These are phyloP conservation scores for Aspergillus fructus DNA, from an alignment of 2,329 filamentous ascomycete genomes.

Conservation along the genomic window DNA sequence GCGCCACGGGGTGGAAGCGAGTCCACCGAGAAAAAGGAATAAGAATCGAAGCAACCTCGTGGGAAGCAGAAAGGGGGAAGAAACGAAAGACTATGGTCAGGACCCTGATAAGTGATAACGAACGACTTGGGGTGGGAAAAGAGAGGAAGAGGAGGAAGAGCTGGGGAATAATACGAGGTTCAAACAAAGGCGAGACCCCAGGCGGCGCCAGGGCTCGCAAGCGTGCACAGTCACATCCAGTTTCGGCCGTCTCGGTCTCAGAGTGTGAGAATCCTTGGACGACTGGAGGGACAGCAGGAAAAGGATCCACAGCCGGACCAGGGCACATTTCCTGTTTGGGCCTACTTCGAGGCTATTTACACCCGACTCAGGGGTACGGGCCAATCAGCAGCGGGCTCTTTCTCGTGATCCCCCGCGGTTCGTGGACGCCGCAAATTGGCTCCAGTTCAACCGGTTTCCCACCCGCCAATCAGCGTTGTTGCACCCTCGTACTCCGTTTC, in stretches of 20 bases:
- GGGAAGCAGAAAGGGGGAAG: neutral
- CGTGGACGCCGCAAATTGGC: slow-evolving; percentile 12
- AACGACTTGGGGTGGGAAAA: slow-evolving; percentile 25
- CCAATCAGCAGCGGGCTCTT: slow-evolving; percentile 12
- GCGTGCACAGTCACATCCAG: neutral
- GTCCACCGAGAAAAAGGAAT: slow-evolving; percentile 1
- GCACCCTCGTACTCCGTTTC: neutral
- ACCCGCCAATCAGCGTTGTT: slow-evolving; percentile 7
- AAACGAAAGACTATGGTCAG: slow-evolving; percentile 25
- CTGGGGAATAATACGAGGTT: neutral
- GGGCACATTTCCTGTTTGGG: slow-evolving; percentile 10
- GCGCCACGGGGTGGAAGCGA: slow-evolving; percentile 1
- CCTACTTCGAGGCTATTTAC: slow-evolving; percentile 17
- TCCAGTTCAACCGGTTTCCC: neutral
- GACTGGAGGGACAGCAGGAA: neutral
- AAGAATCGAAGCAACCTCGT: neutral
- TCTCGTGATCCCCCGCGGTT: slow-evolving; percentile 15
- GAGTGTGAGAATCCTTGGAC: too few relatives aligned
- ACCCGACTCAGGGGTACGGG: slow-evolving; percentile 4
- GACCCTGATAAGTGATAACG: slow-evolving; percentile 26
- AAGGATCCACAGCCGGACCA: slow-evolving; percentile 5
- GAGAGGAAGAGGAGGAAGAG: slow-evolving; percentile 2
- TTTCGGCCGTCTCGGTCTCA: too few relatives aligned
- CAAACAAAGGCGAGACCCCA: slow-evolving; percentile 8
- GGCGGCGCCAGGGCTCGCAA: slow-evolving; percentile 1